Evolutionary conservation across 805 yeast species (phyloP), one percentile per base, ranked within the genome.

Genomic region (Wickerhamiella siamensis): DNA sequence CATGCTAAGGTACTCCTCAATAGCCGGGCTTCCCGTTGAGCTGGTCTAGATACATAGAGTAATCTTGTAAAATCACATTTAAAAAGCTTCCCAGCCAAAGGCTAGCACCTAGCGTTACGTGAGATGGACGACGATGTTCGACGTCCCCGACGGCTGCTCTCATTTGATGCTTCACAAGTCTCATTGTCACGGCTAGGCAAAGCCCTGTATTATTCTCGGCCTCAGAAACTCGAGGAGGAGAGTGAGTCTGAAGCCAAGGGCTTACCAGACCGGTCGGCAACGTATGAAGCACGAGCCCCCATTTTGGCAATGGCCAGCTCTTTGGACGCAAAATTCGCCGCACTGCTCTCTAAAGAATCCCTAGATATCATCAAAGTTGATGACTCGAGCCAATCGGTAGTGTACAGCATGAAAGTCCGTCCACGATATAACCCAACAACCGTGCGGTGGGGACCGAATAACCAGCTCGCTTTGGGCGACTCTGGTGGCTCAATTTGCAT

Each of bases 1-100:
- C 55, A 82, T 81, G 39, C 67, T 83, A 60, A 67, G 82, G 41
- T 87, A 83, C 60, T 68, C 69, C 4, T 70, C 72, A 0, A 63
- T 76, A 5, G 43, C 44, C 9, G 46, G 43, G 4, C 36, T 46
- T 6, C n/a, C 29, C 16, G 43, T 51, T 4, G 54, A 50, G 38
- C 31, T 51, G 5, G 36, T 51, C 2, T 51, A 33, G 15, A 5
- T 8, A 15, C 14, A 2, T 14, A 26, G 18, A 15, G 10, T 9
- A 15, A 14, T 33, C 21, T 24, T 12, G 6, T 24, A 8, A 24
- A 8, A 24, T 24, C 12, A 24, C 12, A 24, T 24, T 5, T 12
- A 16, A 6, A 5, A 9, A 9, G 9, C 8, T 31, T 31, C 33
- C 16, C 8, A 9, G 8, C 17, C 21, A 9, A 5, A 16, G 12